Base-by-base conservation (phyloP, 257 asterid species). In the Salvia hispanica region DNA sequence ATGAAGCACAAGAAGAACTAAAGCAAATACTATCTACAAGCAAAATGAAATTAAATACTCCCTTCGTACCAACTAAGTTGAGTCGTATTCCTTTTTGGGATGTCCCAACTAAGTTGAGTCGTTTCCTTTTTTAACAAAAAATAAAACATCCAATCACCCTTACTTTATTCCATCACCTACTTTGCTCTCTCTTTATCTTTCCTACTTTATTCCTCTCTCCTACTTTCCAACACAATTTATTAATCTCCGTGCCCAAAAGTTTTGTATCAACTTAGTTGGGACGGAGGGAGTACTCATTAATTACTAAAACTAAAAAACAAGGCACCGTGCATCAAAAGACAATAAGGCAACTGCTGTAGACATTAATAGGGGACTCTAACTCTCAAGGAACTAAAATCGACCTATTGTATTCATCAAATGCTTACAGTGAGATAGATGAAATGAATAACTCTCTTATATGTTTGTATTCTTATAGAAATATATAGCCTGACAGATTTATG, bases 351-450 rank as follows among this genome's bases (percentile, higher is more conserved):
- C 47, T 11, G 10, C 69, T 37, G 12, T 25, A 25, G 31, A 39
- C 54, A 3, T 48, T 50, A 62, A 64, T 47, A 44, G 42, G 45
- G 62, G 6, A 44, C 16, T 48, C 13, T 37, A 48, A 47, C n/a
- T 55, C 21, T 52, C 34, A 43, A 67, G 47, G 81, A 44, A 46
- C 25, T 25, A 43, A 47, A 60, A 37, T 15, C 31, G 55, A n/a
- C 55, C 43, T 47, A 46, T 28, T 16, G 12, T 25, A 11, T 70
- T 53, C 2, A 9, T 14, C 40, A 14, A 69, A 13, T 42, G 28
- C 28, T 31, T 7, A 0, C 37, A 53, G n/a, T 9, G 21, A 18
- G 37, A 21, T 59, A 34, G 60, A 40, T 51, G 25, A 3, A 47
- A 50, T 33, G 5, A n/a, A 37, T 15, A 15, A 67, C 37, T n/a